phyloP scores from a whole-genome alignment of 2,329 filamentous ascomycete species.

The Sarocladiaceae sp. region DNA sequence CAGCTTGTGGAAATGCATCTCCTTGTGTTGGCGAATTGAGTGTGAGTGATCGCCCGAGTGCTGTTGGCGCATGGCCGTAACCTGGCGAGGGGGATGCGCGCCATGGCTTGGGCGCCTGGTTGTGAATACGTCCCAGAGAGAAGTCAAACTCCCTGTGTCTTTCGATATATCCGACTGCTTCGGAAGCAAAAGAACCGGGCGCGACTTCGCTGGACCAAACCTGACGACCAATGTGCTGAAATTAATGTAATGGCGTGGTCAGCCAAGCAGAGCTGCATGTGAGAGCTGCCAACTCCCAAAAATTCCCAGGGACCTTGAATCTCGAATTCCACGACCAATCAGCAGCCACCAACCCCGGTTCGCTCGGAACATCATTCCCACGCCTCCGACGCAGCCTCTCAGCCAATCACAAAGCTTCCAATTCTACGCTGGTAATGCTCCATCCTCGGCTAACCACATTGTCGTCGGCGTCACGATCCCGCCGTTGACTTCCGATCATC shows the following conservation, averaged over 20 bases:
- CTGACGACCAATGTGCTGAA: neutral
- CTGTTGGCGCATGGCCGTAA: neutral
- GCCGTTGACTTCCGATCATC: slow-evolving; percentile 5
- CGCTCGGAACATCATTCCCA: slow-evolving; percentile 22
- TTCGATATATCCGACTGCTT: too few species aligned
- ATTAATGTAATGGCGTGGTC: neutral
- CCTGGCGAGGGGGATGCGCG: neutral
- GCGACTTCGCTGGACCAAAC: too few species aligned
- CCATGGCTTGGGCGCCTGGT: neutral
- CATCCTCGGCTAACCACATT: slow-evolving; percentile 43
- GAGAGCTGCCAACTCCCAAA: neutral
- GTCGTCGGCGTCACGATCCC: slow-evolving; percentile 9
- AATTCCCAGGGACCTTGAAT: slow-evolving; percentile 11
- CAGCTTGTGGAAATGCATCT: slow-evolving; percentile 34
- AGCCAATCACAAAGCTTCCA: slow-evolving; percentile 36
- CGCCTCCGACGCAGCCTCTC: slow-evolving; percentile 12
- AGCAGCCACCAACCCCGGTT: slow-evolving; percentile 9
- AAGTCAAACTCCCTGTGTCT: too few species aligned
- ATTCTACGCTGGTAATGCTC: slow-evolving; percentile 31
- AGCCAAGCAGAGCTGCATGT: neutral
- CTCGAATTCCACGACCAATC: slow-evolving; percentile 23
- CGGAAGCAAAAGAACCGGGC: too few species aligned
- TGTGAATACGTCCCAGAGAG: neutral
- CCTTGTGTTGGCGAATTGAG: neutral
- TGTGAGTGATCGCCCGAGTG: neutral